phyloP scores from a whole-genome alignment of 305 asterid species.

The Coffea humblotiana region DNA sequence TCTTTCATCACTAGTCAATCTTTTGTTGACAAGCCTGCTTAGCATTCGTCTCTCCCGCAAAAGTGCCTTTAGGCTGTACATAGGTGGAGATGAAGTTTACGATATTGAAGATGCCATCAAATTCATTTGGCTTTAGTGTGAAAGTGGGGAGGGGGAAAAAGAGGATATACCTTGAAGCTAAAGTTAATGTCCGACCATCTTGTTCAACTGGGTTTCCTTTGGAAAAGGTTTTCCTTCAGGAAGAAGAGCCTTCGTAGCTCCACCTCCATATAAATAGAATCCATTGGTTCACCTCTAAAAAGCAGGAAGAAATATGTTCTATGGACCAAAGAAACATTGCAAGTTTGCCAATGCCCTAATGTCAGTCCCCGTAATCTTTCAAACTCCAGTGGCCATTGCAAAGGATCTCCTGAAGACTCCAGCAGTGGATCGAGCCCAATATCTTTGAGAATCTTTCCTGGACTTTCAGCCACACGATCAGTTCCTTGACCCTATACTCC shows the following conservation, averaged over 20 bases:
- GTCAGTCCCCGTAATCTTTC: conserved; percentile 60
- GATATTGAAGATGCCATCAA: not conserved
- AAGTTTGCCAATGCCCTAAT: conserved; percentile 70
- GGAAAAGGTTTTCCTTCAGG: conserved; percentile 59
- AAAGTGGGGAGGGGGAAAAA: not conserved
- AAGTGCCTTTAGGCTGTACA: conserved; percentile 73
- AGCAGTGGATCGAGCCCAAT: conserved; percentile 42
- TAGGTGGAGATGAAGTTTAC: not conserved
- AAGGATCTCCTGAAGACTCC: conserved; percentile 34
- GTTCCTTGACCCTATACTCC: conserved; percentile 38
- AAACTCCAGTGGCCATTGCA: conserved; percentile 68
- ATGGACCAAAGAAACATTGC: conserved; percentile 78
- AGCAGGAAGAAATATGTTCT: conserved; percentile 87
- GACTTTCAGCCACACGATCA: conserved; percentile 14
- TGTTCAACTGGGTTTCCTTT: conserved; percentile 56
- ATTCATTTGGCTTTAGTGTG: not conserved
- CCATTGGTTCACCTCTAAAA: conserved; percentile 65
- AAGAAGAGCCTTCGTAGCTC: conserved; percentile 74
- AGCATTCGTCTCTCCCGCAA: conserved; percentile 72
- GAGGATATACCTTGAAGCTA: conserved; percentile 60
- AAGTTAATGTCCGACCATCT: conserved; percentile 58
- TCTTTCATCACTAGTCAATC: conserved; percentile 63
- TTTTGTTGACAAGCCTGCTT: conserved; percentile 64
- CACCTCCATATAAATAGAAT: conserved; percentile 88
- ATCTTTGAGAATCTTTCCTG: conserved; percentile 45